Base-by-base conservation (phyloP, 306 rosid genomes). In the Ormosia semicastrata region DNA sequence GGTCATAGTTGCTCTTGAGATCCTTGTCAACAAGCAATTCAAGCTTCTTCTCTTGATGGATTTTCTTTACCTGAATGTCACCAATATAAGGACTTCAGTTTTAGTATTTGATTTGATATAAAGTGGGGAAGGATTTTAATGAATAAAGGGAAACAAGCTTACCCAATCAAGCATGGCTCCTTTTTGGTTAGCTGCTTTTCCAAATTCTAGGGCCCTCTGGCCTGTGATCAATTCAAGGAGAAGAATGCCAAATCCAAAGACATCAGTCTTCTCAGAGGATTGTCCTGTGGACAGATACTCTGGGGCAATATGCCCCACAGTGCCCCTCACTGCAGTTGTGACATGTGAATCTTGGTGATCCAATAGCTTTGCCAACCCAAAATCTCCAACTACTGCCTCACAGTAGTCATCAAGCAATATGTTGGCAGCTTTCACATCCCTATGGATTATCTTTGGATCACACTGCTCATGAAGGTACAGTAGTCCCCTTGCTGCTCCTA, bases 111-210 rank as follows among this genome's bases (percentile, higher is more conserved):
- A 34, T 13, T 15, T 59, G 65, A 29, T 18, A 9, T 37, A 62
- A 69, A 7, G 36, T 68, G 50, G 34, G 15, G 11, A 29, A 5
- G 8, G 7, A 34, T 41, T 60, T 65, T 30, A 70, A 39, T 73
- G 24, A 63, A 17, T 7, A 6, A 60, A 36, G 59, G 36, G n/a
- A 54, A 62, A 4, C 10, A 56, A 12, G 10, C 58, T 73, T 72
- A 87, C 90, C 90, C 90, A 87, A 77, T 87, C 90, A 77, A 87
- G 90, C 77, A 87, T 87, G 49, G 82, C 90, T 73, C 90, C 90
- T 77, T 84, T 87, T 14, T 87, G 87, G 40, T 81, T 84, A 12
- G 86, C 82, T 36, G 88, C 81, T 62, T 87, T 87, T 15, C 90
- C 90, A 77, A 87, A 87, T 33, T 87, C 90, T 2, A 87, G 74